Percentiles rank a stretch among this genome's conserved stretches.
Conservation (phyloP, 257 asterid genomes). For the Penstemon newberryi region DNA sequence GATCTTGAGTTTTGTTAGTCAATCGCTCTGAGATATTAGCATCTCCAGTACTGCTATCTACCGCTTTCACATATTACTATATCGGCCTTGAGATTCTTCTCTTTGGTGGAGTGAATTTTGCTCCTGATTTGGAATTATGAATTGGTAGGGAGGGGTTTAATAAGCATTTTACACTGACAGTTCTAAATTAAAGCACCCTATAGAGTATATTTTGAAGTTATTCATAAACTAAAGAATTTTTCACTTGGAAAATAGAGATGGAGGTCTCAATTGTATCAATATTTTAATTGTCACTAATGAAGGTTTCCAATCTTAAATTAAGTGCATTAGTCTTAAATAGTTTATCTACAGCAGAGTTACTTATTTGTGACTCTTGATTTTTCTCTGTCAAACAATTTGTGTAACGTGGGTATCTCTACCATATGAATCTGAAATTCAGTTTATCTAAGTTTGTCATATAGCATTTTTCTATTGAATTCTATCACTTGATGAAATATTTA, state of each 20-base stretch:
- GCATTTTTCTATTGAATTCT: background rate
- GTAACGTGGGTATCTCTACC: background rate
- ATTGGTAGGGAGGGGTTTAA: too few species aligned
- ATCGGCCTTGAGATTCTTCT: background rate
- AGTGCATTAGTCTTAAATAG: background rate
- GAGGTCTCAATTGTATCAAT: too few species aligned
- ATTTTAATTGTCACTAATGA: background rate
- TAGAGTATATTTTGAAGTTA: too few species aligned
- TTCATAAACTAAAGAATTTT: too few species aligned
- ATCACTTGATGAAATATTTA: slow-evolving; percentile 9
- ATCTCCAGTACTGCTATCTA: background rate
- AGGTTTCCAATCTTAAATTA: background rate
- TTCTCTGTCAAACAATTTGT: background rate
- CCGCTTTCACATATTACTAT: background rate
- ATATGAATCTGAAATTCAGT: slow-evolving; percentile 9
- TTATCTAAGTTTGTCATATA: background rate
- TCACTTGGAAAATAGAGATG: too few species aligned
- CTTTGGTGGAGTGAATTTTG: too few species aligned
- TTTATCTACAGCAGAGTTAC: background rate
- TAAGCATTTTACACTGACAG: too few species aligned
- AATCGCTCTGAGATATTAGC: too few species aligned
- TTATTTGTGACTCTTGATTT: slow-evolving; percentile 14
- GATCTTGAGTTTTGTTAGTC: too few species aligned
- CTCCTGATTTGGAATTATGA: too few species aligned
- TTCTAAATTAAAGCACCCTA: too few species aligned